Evolutionary conservation across 2,329 filamentous ascomycete species (phyloP).

Genomic region (Aspergillus floridensis): DNA sequence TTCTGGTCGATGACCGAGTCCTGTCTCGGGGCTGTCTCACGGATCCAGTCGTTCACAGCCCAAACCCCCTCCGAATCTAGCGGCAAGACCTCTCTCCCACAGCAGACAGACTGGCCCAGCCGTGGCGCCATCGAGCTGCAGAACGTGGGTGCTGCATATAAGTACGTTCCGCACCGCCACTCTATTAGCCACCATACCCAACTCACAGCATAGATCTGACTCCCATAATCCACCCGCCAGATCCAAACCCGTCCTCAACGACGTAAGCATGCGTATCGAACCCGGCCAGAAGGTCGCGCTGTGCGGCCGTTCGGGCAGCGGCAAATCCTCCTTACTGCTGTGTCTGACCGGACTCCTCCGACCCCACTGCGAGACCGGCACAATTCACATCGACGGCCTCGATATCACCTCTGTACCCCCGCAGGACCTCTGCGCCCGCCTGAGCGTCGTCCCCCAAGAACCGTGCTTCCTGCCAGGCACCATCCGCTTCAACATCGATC

Average conservation of each 20-base stretch:
- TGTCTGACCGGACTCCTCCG: not conserved
- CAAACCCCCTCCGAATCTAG: not conserved
- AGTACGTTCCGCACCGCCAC: not conserved
- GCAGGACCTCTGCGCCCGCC: not conserved
- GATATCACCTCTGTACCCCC: not conserved
- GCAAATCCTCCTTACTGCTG: not conserved
- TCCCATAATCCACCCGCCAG: not conserved
- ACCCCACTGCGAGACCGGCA: not conserved
- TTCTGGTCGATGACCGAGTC: not conserved
- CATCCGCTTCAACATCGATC: not conserved
- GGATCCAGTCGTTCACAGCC: not conserved
- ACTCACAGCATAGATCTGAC: not conserved
- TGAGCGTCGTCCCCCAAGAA: not conserved
- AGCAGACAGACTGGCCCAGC: not conserved
- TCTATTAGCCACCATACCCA: no score
- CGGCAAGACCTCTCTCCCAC: not conserved
- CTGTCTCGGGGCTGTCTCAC: not conserved
- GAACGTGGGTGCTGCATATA: not conserved
- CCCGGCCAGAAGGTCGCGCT: not conserved
- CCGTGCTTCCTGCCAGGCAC: not conserved
- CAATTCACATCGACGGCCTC: not conserved
- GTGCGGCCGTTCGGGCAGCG: not conserved
- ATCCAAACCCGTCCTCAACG: not conserved
- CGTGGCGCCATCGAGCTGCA: not conserved
- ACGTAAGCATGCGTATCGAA: not conserved